Conservation (phyloP, 768 basidiomycete genomes). For the Suillus discolor region DNA sequence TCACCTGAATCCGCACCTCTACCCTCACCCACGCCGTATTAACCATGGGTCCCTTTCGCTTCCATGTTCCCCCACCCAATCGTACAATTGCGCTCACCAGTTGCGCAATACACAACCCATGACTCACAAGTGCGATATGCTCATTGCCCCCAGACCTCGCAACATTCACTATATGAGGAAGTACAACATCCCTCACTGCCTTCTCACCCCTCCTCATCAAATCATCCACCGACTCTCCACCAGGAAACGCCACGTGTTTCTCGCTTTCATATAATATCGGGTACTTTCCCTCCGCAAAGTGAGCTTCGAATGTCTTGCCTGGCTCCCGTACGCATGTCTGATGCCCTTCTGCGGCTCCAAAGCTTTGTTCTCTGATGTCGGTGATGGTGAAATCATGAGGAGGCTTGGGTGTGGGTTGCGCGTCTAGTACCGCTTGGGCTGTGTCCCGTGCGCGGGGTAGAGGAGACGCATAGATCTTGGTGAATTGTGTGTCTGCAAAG, state of each 20-base stretch:
- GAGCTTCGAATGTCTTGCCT: slow-evolving; percentile 41
- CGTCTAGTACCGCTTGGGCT: slow-evolving; percentile 54
- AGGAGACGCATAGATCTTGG: slow-evolving; percentile 65
- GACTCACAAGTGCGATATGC: slow-evolving; percentile 73
- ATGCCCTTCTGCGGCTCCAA: slow-evolving; percentile 71
- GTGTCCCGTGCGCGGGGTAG: slow-evolving; percentile 67
- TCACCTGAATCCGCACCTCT: slow-evolving; percentile 51
- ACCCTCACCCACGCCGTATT: slow-evolving; percentile 76
- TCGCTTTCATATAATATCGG: slow-evolving; percentile 42
- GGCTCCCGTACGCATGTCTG: slow-evolving; percentile 37
- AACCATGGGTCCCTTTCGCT: slow-evolving; percentile 32
- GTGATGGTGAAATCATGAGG: slow-evolving; percentile 45
- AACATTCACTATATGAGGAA: slow-evolving; percentile 57
- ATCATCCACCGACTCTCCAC: slow-evolving; percentile 70
- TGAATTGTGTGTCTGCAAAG: slow-evolving; percentile 52
- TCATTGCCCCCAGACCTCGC: slow-evolving; percentile 39
- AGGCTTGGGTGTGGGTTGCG: slow-evolving; percentile 49
- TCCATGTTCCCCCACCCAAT: slow-evolving; percentile 33
- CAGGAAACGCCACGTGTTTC: slow-evolving; percentile 55
- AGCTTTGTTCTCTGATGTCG: slow-evolving; percentile 62
- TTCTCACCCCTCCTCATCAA: slow-evolving; percentile 55
- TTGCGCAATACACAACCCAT: slow-evolving; percentile 71
- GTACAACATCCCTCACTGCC: slow-evolving; percentile 48
- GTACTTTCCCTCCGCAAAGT: slow-evolving; percentile 54
- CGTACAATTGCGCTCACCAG: slow-evolving; percentile 53